Conservation (phyloP, 345 rosid species). For the Eucalyptus sp. region DNA sequence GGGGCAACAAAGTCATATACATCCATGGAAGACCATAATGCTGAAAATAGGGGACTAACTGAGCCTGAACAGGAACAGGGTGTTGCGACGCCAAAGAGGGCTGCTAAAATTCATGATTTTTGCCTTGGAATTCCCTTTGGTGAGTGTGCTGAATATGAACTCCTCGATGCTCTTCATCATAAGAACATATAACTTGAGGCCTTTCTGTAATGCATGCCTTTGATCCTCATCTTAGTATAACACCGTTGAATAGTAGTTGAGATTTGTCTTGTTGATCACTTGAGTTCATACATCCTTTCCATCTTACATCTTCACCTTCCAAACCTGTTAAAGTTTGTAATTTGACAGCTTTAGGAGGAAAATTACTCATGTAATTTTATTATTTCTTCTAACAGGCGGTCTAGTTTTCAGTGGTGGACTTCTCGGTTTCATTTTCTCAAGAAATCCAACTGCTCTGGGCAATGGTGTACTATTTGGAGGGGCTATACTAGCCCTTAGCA, state of each 20-base stretch:
- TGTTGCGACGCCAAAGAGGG: constrained; percentile 12
- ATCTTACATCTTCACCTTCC: background rate
- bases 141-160: constrained; percentile 17
- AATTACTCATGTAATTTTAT: background rate
- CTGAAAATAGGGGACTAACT: background rate
- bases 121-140: constrained; percentile 96
- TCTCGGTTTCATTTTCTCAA: constrained; percentile 60
- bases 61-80: constrained; percentile 26
- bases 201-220: background rate
- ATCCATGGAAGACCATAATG: constrained; percentile 3
- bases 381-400: constrained; percentile 33
- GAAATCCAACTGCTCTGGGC: constrained; percentile 41
- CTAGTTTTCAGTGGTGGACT: constrained; percentile 62
- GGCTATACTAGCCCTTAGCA: constrained; percentile 78
- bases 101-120: constrained; percentile 83
- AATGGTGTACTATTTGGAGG: constrained; percentile 60
- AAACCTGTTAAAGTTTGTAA: background rate
- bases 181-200: background rate
- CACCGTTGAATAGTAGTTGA: background rate
- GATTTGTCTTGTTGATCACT: background rate
- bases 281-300: background rate
- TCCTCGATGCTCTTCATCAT: background rate
- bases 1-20: constrained; percentile 6
- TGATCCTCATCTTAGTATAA: background rate
- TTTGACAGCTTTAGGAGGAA: background rate